phyloP scores from a whole-genome alignment of 2,329 filamentous ascomycete species.

The Fusarium devonianum region DNA sequence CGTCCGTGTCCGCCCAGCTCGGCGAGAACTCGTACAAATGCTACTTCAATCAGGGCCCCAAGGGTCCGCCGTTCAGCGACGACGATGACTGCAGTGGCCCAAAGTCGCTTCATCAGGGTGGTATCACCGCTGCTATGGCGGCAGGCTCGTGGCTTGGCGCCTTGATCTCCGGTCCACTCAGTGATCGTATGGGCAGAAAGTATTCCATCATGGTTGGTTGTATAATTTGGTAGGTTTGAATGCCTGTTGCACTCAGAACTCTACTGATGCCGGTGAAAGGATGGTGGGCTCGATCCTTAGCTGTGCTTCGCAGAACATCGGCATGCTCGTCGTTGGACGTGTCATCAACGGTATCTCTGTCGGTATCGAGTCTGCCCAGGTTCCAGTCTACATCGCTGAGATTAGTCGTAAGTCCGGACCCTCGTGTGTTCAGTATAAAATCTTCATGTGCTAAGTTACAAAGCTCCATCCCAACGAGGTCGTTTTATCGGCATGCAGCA shows the following conservation, averaged over 20 bases:
- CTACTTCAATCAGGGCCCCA: conserved; percentile 49
- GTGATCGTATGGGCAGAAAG: conserved; percentile 59
- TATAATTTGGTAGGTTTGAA: conserved; percentile 55
- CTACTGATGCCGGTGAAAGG: conserved; percentile 43
- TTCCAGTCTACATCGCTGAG: conserved; percentile 75
- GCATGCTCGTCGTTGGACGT: conserved; percentile 53
- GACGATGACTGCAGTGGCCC: conserved; percentile 45
- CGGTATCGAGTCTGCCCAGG: conserved; percentile 71
- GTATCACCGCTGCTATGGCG: conserved; percentile 60
- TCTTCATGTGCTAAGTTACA: no score
- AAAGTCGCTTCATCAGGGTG: conserved; percentile 55
- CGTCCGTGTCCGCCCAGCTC: conserved; percentile 36
- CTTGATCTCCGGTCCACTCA: conserved; percentile 56
- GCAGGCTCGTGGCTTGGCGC: conserved; percentile 61
- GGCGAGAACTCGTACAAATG: conserved; percentile 48
- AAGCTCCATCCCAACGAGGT: conserved; percentile 51
- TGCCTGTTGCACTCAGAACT: background rate
- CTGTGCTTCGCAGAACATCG: conserved; percentile 53
- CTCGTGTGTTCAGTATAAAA: no score
- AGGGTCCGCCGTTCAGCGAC: conserved; percentile 43
- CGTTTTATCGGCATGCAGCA: conserved; percentile 64
- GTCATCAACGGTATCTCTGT: conserved; percentile 71
- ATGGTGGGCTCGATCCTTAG: conserved; percentile 56
- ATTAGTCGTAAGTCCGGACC: conserved; percentile 64
- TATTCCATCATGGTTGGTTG: conserved; percentile 59